These are phyloP conservation scores for Penicillium sp. DNA, from an alignment of 2,329 filamentous ascomycete genomes.

Conservation along the genomic window DNA sequence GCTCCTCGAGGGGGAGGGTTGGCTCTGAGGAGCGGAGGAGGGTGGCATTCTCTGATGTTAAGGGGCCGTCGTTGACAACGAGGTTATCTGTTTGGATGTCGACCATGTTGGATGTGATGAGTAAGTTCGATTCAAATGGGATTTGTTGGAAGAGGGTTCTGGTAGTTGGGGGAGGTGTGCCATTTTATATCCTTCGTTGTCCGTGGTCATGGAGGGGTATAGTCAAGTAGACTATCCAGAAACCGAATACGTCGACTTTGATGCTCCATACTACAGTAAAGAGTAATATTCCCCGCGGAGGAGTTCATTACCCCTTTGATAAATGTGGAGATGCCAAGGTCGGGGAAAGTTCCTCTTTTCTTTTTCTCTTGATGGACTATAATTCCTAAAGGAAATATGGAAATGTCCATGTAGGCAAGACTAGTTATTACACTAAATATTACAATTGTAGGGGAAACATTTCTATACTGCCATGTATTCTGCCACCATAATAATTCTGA, in stretches of 20 bases:
- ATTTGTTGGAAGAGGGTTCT: not conserved
- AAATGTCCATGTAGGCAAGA: too few species aligned
- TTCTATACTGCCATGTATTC: too few species aligned
- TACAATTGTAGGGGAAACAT: too few species aligned
- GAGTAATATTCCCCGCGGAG: slow-evolving; percentile 1
- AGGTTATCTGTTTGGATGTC: slow-evolving; percentile 26
- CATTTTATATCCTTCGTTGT: not conserved
- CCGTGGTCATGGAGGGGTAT: not conserved
- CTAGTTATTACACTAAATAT: too few species aligned
- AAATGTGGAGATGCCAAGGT: not conserved
- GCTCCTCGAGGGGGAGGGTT: slow-evolving; percentile 47
- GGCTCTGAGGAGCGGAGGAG: slow-evolving; percentile 46
- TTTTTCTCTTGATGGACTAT: not conserved
- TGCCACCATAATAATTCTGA: too few species aligned
- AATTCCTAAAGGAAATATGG: too few species aligned
- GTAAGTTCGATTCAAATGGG: not conserved
- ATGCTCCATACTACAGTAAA: not conserved
- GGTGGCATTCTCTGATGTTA: slow-evolving; percentile 46
- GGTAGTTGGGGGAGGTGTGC: not conserved
- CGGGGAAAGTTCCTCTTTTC: not conserved
- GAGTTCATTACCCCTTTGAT: not conserved
- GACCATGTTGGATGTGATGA: slow-evolving; percentile 16
- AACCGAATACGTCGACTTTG: not conserved
- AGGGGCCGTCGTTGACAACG: slow-evolving; percentile 48
- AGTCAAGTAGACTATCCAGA: not conserved